These are phyloP conservation scores for Microsporum ferrugineum DNA, from an alignment of 2,329 filamentous ascomycete genomes.

Conservation along the genomic window DNA sequence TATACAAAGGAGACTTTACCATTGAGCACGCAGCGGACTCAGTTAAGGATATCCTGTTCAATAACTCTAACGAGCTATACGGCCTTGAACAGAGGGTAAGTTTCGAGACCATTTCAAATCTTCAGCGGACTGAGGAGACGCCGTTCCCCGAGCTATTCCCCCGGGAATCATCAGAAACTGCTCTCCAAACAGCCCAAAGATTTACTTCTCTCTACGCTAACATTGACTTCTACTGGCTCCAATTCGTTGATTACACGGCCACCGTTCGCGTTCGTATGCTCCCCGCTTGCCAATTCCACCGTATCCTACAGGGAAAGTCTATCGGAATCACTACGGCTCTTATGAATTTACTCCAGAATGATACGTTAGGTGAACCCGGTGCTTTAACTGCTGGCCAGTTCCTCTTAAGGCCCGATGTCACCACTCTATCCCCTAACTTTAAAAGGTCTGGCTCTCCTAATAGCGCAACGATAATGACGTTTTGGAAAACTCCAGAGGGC, in stretches of 20 bases:
- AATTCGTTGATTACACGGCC: slow-evolving; percentile 70
- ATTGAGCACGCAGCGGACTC: slow-evolving; percentile 51
- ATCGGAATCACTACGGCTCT: slow-evolving; percentile 55
- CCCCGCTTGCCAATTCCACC: slow-evolving; percentile 48
- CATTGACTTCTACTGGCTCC: slow-evolving; percentile 58
- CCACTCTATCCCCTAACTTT: slow-evolving; percentile 40
- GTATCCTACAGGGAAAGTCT: slow-evolving; percentile 36
- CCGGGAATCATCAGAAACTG: background rate
- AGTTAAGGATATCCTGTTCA: slow-evolving; percentile 59
- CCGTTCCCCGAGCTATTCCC: background rate
- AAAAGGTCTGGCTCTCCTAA: slow-evolving; percentile 27
- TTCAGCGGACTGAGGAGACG: background rate
- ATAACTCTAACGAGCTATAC: slow-evolving; percentile 67
- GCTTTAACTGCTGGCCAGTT: slow-evolving; percentile 53
- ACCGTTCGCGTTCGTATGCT: slow-evolving; percentile 56
- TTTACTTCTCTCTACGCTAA: slow-evolving; percentile 32
- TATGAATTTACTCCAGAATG: slow-evolving; percentile 57
- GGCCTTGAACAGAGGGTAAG: slow-evolving; percentile 39
- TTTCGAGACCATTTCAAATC: background rate
- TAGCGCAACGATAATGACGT: slow-evolving; percentile 55
- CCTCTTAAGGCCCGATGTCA: slow-evolving; percentile 53
- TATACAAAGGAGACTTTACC: slow-evolving; percentile 52
- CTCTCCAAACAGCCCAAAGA: slow-evolving; percentile 37
- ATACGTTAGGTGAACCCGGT: slow-evolving; percentile 42
- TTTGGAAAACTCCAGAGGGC: slow-evolving; percentile 51